Percentiles rank a stretch among this genome's conserved stretches.
These are phyloP conservation scores for Cyberlindnera mrakii DNA, from an alignment of 805 yeast species.

Conservation along the genomic window DNA sequence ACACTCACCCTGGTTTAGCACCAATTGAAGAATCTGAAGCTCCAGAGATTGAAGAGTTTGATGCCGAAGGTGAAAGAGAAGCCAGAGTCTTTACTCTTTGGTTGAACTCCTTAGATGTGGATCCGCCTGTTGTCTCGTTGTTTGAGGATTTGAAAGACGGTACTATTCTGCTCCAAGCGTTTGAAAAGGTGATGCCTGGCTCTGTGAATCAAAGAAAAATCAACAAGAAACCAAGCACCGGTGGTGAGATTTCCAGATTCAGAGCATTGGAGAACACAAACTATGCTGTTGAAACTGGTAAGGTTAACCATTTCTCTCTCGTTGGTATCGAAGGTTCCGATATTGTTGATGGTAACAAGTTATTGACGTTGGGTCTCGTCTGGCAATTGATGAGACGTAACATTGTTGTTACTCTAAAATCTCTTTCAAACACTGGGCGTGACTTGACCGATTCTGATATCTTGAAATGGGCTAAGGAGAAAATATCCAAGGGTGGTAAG, in stretches of 20 bases:
- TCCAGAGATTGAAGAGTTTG: conserved; percentile 94
- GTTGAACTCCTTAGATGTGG: conserved; percentile 94
- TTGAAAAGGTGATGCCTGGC: conserved; percentile 93
- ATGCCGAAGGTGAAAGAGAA: conserved; percentile 99
- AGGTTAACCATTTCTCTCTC: conserved; percentile 83
- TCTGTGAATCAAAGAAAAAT: conserved; percentile 72
- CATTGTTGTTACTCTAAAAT: conserved; percentile 75
- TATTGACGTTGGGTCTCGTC: conserved; percentile 85
- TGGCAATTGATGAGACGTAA: conserved; percentile 99
- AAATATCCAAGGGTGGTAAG: conserved; percentile 83
- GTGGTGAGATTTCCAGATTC: conserved; percentile 76
- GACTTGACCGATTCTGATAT: conserved; percentile 82
- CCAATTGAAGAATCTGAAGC: conserved; percentile 89
- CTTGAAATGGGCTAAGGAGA: conserved; percentile 88
- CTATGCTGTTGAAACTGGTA: conserved; percentile 95
- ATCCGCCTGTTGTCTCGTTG: conserved; percentile 85
- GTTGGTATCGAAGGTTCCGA: conserved; percentile 99
- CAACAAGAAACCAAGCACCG: conserved; percentile 76
- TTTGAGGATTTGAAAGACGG: conserved; percentile 97
- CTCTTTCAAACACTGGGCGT: conserved; percentile 59
- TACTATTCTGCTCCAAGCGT: conserved; percentile 80
- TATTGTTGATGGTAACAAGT: conserved; percentile 86
- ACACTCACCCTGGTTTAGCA: conserved; percentile 94
- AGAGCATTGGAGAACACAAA: conserved; percentile 97
- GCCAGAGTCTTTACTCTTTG: conserved; percentile 97